Conservation (phyloP, 768 basidiomycete genomes). For the Cubamyces lactineus region DNA sequence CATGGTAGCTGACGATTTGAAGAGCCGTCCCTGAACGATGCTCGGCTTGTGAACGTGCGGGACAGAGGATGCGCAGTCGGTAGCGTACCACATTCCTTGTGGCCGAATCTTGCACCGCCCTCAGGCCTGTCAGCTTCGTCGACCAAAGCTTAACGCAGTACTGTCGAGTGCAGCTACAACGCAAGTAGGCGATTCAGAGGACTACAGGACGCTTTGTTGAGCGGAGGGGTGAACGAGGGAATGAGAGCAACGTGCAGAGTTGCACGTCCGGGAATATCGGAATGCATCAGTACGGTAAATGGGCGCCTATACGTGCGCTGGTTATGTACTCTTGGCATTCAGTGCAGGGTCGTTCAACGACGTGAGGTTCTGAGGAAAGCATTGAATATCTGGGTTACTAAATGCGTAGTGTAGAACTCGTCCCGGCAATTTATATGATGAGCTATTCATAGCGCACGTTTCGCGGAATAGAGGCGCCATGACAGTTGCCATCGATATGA, state of each 20-base stretch:
- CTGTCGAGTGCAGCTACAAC: not conserved
- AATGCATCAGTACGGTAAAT: not conserved
- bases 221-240: not conserved
- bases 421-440: too few species aligned
- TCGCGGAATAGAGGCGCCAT: too few species aligned
- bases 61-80: not conserved
- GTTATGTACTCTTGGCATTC: too few species aligned
- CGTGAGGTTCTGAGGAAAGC: not conserved
- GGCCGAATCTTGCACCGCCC: not conserved
- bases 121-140: not conserved
- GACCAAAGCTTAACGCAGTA: not conserved
- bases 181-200: not conserved
- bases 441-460: too few species aligned
- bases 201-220: not conserved
- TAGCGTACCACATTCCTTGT: slow-evolving; percentile 1
- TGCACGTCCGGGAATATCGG: slow-evolving; percentile 4
- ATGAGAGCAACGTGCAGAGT: not conserved
- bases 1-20: slow-evolving; percentile 15
- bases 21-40: slow-evolving; percentile 7
- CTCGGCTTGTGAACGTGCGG: not conserved
- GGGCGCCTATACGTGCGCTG: not conserved
- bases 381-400: not conserved
- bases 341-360: too few species aligned
- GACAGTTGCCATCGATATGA: too few species aligned
- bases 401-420: too few species aligned